A percentile compares a stretch with the other conserved stretches of the same genome.
Conservation (phyloP, 768 basidiomycete species). For the Exsudoporus frostii region DNA sequence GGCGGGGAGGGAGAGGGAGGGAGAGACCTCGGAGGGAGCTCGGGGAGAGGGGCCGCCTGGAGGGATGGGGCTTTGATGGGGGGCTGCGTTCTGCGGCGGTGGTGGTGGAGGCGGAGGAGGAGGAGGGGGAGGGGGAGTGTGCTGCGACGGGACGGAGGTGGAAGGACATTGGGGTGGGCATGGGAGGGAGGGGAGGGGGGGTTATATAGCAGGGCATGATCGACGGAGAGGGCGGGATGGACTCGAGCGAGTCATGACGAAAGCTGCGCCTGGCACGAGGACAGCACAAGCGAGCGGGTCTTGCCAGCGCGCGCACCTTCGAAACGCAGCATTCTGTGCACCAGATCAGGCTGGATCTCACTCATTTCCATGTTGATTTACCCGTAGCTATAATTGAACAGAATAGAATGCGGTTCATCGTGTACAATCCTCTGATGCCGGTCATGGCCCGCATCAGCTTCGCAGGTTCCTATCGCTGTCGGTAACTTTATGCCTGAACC, state of each 20-base stretch:
- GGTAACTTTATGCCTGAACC: slow-evolving; percentile 26
- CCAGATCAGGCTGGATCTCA: slow-evolving; percentile 23
- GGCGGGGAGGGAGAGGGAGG: not conserved
- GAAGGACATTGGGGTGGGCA: slow-evolving; percentile 40
- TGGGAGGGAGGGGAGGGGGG: slow-evolving; percentile 15
- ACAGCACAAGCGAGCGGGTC: slow-evolving; percentile 18
- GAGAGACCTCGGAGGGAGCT: slow-evolving; percentile 55
- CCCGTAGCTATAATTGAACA: slow-evolving; percentile 23
- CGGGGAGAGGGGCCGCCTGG: slow-evolving; percentile 61
- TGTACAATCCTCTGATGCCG: slow-evolving; percentile 17
- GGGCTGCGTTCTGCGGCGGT: slow-evolving; percentile 46
- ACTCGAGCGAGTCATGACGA: slow-evolving; percentile 17
- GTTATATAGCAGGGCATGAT: slow-evolving; percentile 30
- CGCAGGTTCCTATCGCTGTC: slow-evolving; percentile 23
- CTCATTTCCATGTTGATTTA: slow-evolving; percentile 28
- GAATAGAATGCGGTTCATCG: slow-evolving; percentile 9
- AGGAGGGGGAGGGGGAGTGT: slow-evolving; percentile 50
- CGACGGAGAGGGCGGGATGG: slow-evolving; percentile 22
- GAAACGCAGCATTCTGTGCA: slow-evolving; percentile 11
- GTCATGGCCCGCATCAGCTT: slow-evolving; percentile 21
- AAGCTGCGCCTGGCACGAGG: slow-evolving; percentile 27
- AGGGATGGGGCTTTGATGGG: slow-evolving; percentile 26
- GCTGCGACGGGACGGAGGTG: slow-evolving; percentile 57
- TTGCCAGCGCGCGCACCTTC: slow-evolving; percentile 17
- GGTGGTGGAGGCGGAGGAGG: slow-evolving; percentile 45